A percentile compares a stretch with the other conserved stretches of the same genome.
These are phyloP conservation scores for Aspergillus luchuensis DNA, from an alignment of 2,329 filamentous ascomycete genomes.

Conservation along the genomic window DNA sequence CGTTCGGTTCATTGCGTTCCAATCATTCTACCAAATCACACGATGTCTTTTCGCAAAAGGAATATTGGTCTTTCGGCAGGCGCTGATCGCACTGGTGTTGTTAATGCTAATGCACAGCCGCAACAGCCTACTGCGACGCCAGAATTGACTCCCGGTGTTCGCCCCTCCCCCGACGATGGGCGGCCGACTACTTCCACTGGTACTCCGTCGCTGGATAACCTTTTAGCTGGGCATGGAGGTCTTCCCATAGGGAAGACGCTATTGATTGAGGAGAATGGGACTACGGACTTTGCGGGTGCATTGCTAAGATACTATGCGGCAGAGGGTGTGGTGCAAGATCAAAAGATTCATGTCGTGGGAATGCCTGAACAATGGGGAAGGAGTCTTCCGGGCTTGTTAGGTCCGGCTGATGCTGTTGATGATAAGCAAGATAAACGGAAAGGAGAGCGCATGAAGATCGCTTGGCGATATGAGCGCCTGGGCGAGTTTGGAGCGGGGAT, in stretches of 20 bases:
- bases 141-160: constrained; percentile 56
- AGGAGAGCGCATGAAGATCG: constrained; percentile 93
- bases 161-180: constrained; percentile 87
- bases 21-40: constrained; percentile 6
- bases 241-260: constrained; percentile 78
- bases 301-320: constrained; percentile 87
- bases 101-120: constrained; percentile 30
- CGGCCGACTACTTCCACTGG: constrained; percentile 89
- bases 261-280: constrained; percentile 83
- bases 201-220: constrained; percentile 77
- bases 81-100: constrained; percentile 34
- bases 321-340: constrained; percentile 88
- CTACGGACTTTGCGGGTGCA: constrained; percentile 88
- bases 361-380: constrained; percentile 77
- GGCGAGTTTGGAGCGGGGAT: constrained; percentile 66
- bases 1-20: constrained; percentile 5
- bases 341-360: constrained; percentile 83
- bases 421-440: constrained; percentile 45
- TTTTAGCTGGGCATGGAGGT: constrained; percentile 84
- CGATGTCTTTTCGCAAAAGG: constrained; percentile 70
- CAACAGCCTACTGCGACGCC: constrained; percentile 31
- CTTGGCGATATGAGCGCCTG: constrained; percentile 91
- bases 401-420: constrained; percentile 50
- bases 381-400: constrained; percentile 74
- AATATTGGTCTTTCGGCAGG: constrained; percentile 59